Conservation (phyloP, 169 alveolate genomes). For the Cystoisospora suis region DNA sequence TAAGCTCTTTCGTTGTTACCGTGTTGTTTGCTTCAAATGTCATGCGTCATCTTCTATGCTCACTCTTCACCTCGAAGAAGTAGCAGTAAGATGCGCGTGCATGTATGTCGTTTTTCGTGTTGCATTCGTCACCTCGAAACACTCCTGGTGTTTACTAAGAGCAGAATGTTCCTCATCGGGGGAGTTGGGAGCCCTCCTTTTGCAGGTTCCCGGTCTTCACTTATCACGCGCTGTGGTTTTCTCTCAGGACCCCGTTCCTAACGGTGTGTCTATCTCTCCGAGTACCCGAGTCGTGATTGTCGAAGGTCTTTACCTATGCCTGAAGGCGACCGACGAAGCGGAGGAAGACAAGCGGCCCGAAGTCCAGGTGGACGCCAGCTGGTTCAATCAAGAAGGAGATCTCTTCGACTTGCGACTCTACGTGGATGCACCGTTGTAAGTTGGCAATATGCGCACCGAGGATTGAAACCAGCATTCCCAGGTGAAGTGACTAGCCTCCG, state of each 20-base stretch:
- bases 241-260: background rate
- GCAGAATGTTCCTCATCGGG: no score
- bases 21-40: no score
- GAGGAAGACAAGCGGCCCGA: background rate
- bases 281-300: background rate
- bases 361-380: background rate
- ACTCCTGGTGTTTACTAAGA: no score
- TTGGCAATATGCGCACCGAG: background rate
- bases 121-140: no score
- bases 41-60: no score
- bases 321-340: background rate
- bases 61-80: no score
- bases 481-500: background rate
- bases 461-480: background rate
- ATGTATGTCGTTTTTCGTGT: no score
- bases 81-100: no score
- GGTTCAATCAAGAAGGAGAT: background rate
- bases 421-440: background rate
- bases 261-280: background rate
- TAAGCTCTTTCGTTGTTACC: no score
- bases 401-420: background rate
- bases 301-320: constrained; percentile 9
- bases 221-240: no score
- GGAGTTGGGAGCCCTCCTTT: no score
- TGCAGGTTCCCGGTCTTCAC: no score